These are phyloP conservation scores for Tuber melanosporum DNA, from an alignment of 495 filamentous ascomycete species.

Conservation along the genomic window DNA sequence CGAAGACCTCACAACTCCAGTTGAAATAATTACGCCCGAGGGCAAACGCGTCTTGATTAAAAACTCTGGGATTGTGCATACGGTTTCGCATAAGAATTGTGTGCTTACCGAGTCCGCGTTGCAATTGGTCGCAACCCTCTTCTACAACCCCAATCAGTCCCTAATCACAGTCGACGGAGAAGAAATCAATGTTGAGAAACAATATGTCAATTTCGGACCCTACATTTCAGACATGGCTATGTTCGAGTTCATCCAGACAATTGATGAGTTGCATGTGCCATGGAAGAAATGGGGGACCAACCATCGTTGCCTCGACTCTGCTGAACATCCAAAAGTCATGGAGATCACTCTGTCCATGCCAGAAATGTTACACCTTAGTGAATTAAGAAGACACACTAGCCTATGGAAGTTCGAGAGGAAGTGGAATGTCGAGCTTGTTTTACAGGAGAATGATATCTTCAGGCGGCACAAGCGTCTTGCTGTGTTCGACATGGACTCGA, in stretches of 20 bases:
- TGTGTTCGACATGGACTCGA: slow-evolving; percentile 97
- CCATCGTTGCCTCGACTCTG: slow-evolving; percentile 63
- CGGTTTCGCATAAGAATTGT: slow-evolving; percentile 54
- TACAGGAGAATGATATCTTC: slow-evolving; percentile 66
- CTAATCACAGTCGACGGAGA: slow-evolving; percentile 48
- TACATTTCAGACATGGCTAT: slow-evolving; percentile 60
- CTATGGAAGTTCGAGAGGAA: slow-evolving; percentile 76
- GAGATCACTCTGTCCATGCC: slow-evolving; percentile 64
- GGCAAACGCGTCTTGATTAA: slow-evolving; percentile 49
- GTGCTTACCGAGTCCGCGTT: slow-evolving; percentile 43
- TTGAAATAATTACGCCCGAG: slow-evolving; percentile 43
- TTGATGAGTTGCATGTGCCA: slow-evolving; percentile 54
- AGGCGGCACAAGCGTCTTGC: slow-evolving; percentile 71
- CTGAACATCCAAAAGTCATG: slow-evolving; percentile 57
- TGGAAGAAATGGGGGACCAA: slow-evolving; percentile 49
- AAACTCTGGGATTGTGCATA: slow-evolving; percentile 53
- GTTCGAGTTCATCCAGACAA: slow-evolving; percentile 70
- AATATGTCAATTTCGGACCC: slow-evolving; percentile 55
- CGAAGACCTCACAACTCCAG: slow-evolving; percentile 16
- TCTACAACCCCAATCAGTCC: slow-evolving; percentile 55
- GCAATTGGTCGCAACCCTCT: slow-evolving; percentile 59
- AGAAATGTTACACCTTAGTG: slow-evolving; percentile 59
- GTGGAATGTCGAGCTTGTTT: slow-evolving; percentile 76
- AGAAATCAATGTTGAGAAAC: slow-evolving; percentile 46
- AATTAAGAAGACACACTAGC: slow-evolving; percentile 69